Conservation (phyloP, 202 grass and related monocot species). For the Panicum virgatum region DNA sequence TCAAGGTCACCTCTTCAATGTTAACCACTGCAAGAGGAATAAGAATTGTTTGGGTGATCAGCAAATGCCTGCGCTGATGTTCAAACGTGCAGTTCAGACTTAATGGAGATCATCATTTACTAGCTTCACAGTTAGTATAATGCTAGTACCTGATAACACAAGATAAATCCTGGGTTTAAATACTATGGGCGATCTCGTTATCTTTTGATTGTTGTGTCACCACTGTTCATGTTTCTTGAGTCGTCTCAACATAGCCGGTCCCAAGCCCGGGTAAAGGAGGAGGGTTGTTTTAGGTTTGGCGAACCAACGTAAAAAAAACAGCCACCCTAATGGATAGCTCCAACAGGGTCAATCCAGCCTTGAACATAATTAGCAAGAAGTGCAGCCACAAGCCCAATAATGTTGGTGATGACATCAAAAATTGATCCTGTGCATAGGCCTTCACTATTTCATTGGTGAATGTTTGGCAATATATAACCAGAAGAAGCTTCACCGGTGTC, state of each 20-base stretch:
- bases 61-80: background rate
- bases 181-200: background rate
- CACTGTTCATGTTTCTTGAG: background rate
- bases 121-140: background rate
- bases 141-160: background rate
- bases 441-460: constrained; percentile 86
- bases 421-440: constrained; percentile 79
- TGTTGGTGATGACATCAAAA: constrained; percentile 76
- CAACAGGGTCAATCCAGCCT: constrained; percentile 62
- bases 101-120: background rate
- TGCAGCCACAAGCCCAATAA: constrained; percentile 68
- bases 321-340: too few species aligned
- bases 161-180: background rate
- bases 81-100: background rate
- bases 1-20: constrained; percentile 14
- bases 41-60: background rate
- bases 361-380: constrained; percentile 70
- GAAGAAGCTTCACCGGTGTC: constrained; percentile 66
- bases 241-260: constrained; percentile 37
- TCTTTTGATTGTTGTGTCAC: background rate
- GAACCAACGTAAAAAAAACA: too few species aligned
- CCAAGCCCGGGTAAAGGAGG: too few species aligned
- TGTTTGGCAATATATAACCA: constrained; percentile 61
- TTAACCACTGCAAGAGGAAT: constrained; percentile 5
- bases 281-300: too few species aligned